Base-by-base conservation (phyloP, 2,329 filamentous ascomycete species). In the Dactylellina leptospora region DNA sequence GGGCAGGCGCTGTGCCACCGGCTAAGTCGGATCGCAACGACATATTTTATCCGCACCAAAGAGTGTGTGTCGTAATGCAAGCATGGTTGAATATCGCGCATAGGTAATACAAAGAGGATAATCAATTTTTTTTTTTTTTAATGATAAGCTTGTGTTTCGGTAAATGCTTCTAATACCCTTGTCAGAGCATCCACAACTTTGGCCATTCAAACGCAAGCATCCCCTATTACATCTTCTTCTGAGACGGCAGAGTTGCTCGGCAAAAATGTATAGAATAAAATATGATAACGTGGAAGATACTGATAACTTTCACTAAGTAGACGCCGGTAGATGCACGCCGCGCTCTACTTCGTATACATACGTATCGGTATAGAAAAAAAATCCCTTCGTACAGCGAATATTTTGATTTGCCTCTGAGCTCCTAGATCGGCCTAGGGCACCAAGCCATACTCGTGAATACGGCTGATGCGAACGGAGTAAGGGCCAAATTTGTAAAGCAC, bases 101-200 rank as follows among this genome's bases (percentile, higher is more conserved):
- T 55, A 42, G 51, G 44, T 16, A 53, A 66, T 42, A 10, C 42
- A 22, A 54, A 63, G n/a, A 51, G 47, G 11, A 50, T 44, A 45
- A 36, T 18, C 38, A 59, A 42, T 44, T 36, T 25, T 51, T 40
- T 25, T 42, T 30, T 33, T 33, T 18, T 18, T 51, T 20, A 66
- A 36, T 64, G 61, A 66, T 68, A 68, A 68, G 53, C 54, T 59
- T 72, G 45, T 40, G 53, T 72, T 64, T 72, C 68, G 68, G 68
- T 64, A 72, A 64, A 72, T 72, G 47, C 64, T 33, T 51, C 23
- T 18, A 9, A 13, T 18, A 60, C 48, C 64, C 64, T 44, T 45
- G 64, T 61, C 40, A 44, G 16, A n/a, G 16, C 13, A 33, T 48
- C 53, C 66, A 63, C 47, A 22, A 54, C n/a, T 54, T 45, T 64